Evolutionary conservation across 331 rosid genomes (phyloP), one percentile per base, ranked within the genome.

Genomic region (Rosa hybrid): DNA sequence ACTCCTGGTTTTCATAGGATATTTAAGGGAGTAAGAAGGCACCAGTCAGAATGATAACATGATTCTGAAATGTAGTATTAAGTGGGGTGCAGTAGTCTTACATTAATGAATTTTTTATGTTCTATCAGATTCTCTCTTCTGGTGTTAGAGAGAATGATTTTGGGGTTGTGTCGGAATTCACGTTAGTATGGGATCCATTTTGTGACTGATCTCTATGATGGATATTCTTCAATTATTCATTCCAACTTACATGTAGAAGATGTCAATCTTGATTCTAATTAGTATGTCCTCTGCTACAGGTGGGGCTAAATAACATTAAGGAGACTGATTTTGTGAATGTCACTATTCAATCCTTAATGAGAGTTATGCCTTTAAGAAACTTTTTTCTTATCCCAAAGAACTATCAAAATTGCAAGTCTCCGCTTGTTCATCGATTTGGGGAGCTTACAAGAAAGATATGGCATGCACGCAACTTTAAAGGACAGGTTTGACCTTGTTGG

Each of bases 381-480:
- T 96, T 93, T 79, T 96, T 94, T 79, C 97, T 96, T 60, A 93
- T 96, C 72, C 99, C 98, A 10, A 87, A 91, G 80, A 93, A 91
- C 79, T 96, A 93, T 82, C 92, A 86, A 76, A 96, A 89, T 77
- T 90, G 93, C 82, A 90, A 88, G 88, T 91, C 98, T 78, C 90
- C 89, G 25, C 98, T 96, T 87, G 99, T 93, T 81, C 99, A 90
- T 56, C 92, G 99, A 50, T 89, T 84, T 63, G 92, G 92, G 57
- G 99, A 95, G 84, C 98, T 95, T 75, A 93, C 98, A 11, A 90
- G 99, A 80, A 95, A 95, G 92, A 90, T 95, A 82, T 93, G 99
- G 99, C 99, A 93, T 86, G 88, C 99, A 25, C 87, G 98, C 41
- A 95, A 93, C 85, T 93, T 95, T 63, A 95, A 95, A 84, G 99